Conservation (phyloP, 2,329 filamentous ascomycete genomes). For the Thelonectria discophora region DNA sequence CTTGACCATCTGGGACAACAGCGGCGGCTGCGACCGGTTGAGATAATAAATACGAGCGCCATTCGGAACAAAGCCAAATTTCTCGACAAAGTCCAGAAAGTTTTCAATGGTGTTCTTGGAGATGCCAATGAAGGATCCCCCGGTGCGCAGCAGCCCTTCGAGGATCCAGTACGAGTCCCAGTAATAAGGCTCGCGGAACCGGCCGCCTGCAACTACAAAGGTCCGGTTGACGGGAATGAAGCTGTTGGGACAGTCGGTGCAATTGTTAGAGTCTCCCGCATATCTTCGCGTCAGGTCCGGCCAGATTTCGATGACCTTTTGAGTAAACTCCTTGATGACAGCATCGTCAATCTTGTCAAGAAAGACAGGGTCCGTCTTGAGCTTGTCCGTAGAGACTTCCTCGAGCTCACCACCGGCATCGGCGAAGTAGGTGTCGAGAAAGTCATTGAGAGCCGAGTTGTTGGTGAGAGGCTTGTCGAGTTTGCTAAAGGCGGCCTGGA, state of each 20-base stretch:
- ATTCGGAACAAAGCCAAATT: conserved; percentile 73
- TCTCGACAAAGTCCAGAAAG: conserved; percentile 72
- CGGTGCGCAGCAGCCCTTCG: conserved; percentile 70
- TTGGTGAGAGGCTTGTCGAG: conserved; percentile 69
- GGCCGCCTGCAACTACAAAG: conserved; percentile 76
- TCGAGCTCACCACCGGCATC: conserved; percentile 70
- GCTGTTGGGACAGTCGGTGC: conserved; percentile 68
- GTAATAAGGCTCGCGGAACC: conserved; percentile 76
- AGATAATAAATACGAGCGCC: conserved; percentile 74
- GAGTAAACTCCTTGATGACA: conserved; percentile 67
- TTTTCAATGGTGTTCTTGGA: conserved; percentile 75
- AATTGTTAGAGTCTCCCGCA: conserved; percentile 58
- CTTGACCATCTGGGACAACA: conserved; percentile 73
- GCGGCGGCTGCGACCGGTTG: conserved; percentile 73
- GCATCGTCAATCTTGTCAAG: conserved; percentile 64
- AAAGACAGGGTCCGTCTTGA: conserved; percentile 67
- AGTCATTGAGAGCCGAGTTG: conserved; percentile 68
- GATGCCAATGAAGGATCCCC: conserved; percentile 69
- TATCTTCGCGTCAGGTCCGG: conserved; percentile 72
- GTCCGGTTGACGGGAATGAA: conserved; percentile 73
- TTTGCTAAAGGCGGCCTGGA: conserved; percentile 67
- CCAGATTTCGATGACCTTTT: conserved; percentile 75
- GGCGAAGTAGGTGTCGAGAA: conserved; percentile 70
- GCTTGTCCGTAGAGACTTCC: conserved; percentile 58
- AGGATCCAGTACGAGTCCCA: conserved; percentile 78